phyloP scores from a whole-genome alignment of 1,284 basidiomycete species.

The Coniophora puteana region DNA sequence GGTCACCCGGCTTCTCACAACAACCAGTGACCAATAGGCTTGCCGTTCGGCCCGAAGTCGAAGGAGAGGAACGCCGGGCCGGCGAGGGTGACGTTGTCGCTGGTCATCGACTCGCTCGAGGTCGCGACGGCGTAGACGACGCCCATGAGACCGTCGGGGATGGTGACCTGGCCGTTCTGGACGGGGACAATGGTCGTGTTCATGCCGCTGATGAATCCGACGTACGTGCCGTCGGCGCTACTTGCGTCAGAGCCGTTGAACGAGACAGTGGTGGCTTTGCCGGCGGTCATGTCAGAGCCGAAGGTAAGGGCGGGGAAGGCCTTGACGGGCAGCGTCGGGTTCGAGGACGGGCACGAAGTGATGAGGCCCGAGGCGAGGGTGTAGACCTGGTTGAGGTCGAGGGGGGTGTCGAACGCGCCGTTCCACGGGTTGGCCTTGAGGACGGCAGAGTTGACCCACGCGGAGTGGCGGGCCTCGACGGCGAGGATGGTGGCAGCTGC shows the following conservation, averaged over 20 bases:
- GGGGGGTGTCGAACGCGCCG: slow-evolving; percentile 48
- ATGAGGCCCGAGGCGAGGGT: slow-evolving; percentile 41
- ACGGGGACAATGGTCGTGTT: slow-evolving; percentile 21
- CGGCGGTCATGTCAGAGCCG: slow-evolving; percentile 13
- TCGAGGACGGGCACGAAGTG: slow-evolving; percentile 44
- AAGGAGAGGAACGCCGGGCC: slow-evolving; percentile 29
- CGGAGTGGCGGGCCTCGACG: slow-evolving; percentile 43
- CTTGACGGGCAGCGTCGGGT: slow-evolving; percentile 30
- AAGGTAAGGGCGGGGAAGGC: slow-evolving; percentile 37
- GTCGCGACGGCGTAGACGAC: slow-evolving; percentile 19
- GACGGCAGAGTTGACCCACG: slow-evolving; percentile 50
- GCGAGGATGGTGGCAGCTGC: slow-evolving; percentile 40
- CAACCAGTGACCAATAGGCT: too few species aligned
- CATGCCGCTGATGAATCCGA: slow-evolving; percentile 27
- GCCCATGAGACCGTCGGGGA: slow-evolving; percentile 15
- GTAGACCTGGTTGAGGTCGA: slow-evolving; percentile 45
- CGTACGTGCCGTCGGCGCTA: slow-evolving; percentile 15
- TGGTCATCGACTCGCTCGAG: slow-evolving; percentile 13
- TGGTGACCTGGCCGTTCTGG: slow-evolving; percentile 16
- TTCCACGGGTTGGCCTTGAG: slow-evolving; percentile 49
- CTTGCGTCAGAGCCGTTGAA: slow-evolving; percentile 20
- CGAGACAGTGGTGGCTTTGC: slow-evolving; percentile 20
- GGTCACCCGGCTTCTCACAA: too few species aligned
- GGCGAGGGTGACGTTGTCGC: slow-evolving; percentile 28
- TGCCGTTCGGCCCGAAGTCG: slow-evolving; percentile 4